Evolutionary conservation across 73 alveolate species (phyloP).

Genomic region (Paramecium biaurelia): DNA sequence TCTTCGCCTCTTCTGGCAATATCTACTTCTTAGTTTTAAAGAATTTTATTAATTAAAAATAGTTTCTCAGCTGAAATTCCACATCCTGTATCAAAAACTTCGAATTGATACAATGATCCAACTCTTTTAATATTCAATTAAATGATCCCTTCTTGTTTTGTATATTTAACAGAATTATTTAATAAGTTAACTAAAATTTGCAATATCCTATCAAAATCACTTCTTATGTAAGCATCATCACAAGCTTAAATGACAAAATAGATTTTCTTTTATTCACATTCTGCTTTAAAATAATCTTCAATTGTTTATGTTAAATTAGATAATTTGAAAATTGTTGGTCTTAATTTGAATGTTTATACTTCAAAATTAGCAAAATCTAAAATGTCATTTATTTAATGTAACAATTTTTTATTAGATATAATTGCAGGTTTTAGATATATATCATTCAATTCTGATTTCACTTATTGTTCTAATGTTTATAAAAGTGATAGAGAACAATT

Average conservation of each 20-base stretch:
- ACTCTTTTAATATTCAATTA: not conserved
- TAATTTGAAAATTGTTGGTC: not conserved
- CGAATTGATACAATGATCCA: not conserved
- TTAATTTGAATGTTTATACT: constrained; percentile 8
- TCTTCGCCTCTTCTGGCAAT: not conserved
- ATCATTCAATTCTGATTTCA: constrained; percentile 6
- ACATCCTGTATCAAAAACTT: constrained; percentile 40
- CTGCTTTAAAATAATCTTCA: not conserved
- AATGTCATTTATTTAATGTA: constrained; percentile 56
- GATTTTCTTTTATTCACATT: constrained; percentile 1
- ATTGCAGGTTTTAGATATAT: constrained; percentile 28
- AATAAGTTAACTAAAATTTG: constrained; percentile 3
- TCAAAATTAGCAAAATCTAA: constrained; percentile 57
- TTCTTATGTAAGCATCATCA: not conserved
- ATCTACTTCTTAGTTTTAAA: not conserved
- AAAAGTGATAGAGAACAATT: constrained; percentile 52
- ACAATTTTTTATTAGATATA: not conserved
- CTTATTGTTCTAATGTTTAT: not conserved
- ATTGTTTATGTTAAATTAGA: not conserved
- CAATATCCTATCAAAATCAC: constrained; percentile 9
- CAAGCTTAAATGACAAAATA: not conserved
- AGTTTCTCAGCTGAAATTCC: constrained; percentile 8
- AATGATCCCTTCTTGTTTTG: not conserved
- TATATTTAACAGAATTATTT: constrained; percentile 5
- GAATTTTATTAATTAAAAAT: not conserved